Evolutionary conservation across 2,329 filamentous ascomycete species (phyloP).

Genomic region (Cercospora sp.): DNA sequence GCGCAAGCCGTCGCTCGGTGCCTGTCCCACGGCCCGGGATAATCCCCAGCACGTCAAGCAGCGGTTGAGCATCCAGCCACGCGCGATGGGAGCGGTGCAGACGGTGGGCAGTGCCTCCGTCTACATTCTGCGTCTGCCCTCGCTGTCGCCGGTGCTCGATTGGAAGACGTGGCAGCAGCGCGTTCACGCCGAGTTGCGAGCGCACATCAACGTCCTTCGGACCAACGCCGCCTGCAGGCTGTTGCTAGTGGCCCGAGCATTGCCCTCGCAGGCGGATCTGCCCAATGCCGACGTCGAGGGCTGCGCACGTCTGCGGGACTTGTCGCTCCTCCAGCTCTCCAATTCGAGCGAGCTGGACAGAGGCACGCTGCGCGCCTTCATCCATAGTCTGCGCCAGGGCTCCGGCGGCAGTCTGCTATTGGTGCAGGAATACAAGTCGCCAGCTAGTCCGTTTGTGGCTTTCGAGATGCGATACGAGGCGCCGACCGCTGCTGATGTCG

Average conservation of each 20-base stretch:
- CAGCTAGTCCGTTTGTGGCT: neutral
- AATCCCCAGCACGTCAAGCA: neutral
- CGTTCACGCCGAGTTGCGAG: neutral
- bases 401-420: neutral
- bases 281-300: neutral
- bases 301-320: neutral
- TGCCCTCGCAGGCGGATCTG: neutral
- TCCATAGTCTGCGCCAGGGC: neutral
- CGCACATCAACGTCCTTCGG: neutral
- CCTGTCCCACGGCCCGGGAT: neutral
- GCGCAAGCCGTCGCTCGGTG: neutral
- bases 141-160: neutral
- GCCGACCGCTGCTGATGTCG: neutral
- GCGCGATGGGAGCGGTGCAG: neutral
- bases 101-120: neutral
- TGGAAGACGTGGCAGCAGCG: neutral
- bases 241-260: neutral
- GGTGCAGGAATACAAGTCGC: neutral
- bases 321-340: neutral
- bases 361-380: neutral
- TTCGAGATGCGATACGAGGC: neutral
- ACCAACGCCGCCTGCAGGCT: neutral
- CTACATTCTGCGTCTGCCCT: neutral
- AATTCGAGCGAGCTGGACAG: neutral
- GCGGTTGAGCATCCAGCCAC: neutral